Base-by-base conservation (phyloP, 331 rosid species). In the Cucumis variabilis region DNA sequence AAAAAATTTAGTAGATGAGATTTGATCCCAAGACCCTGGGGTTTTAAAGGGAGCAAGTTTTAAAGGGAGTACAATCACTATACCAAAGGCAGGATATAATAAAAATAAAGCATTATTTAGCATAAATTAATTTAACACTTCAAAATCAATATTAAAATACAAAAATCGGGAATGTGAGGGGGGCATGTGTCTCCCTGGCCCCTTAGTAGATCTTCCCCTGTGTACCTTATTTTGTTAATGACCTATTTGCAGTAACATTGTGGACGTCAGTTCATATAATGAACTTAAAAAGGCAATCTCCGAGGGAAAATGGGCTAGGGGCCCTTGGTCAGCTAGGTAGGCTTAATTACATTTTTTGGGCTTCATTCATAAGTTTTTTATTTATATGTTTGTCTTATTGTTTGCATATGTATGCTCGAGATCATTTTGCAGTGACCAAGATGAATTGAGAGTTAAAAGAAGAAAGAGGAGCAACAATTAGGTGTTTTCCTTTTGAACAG, bases 301-400 rank as follows among this genome's bases (percentile, higher is more conserved):
- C 46, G 89, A 93, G 90, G 99, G 99, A n/a, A 97, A 93, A 94
- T 97, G 99, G 99, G 99, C 99, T 71, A 93, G 98, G 90, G 98
- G 98, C 72, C 98, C 99, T 60, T 97, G 99, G 99, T 97, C 99
- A 44, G 99, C 99, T 73, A 93, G 98, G 99, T 97, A 92, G 19
- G 86, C 65, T 33, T 68, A 53, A 25, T 86, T 86, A 14, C 51
- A 24, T 17, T 80, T 27, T 1, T 63, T 66, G 89, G 25, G 67
- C 11, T 72, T 13, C 44, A 20, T 84, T 15, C 46, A n/a, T 67
- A 41, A 23, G 20, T 13, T 1, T 6, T 76, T 86, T 19, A 27
- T 37, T 30, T 87, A 58, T 65, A 66, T 14, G 27, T 33, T 17
- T 83, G 58, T 63, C 62, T 33, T 13, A 63, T 65, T 21, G 55